phyloP scores from a whole-genome alignment of 176 grass and related monocot genomes.

The Aegilops longissima region DNA sequence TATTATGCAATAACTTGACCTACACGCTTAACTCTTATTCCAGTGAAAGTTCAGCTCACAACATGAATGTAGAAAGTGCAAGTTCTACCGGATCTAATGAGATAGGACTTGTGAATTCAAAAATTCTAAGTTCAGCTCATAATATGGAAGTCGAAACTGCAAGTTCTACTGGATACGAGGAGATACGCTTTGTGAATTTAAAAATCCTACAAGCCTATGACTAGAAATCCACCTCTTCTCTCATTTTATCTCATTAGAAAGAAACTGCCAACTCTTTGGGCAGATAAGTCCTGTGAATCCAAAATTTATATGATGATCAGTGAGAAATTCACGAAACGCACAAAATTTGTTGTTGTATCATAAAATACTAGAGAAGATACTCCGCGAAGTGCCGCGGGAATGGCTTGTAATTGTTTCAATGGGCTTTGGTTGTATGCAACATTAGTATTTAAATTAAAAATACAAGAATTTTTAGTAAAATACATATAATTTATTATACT shows the following conservation, averaged over 20 bases:
- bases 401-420: no score
- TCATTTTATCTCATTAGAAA: background rate
- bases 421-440: no score
- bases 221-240: no score
- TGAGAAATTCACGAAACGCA: background rate
- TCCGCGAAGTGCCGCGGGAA: no score
- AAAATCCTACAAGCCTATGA: background rate
- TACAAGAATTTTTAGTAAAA: no score
- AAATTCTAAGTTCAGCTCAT: background rate
- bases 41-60: background rate
- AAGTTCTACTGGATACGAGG: no score
- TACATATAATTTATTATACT: no score
- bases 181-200: no score
- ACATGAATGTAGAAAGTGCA: constrained; percentile 4
- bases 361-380: no score
- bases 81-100: background rate
- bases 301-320: background rate
- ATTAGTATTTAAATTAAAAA: no score
- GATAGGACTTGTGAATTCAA: background rate
- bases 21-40: background rate
- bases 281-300: background rate
- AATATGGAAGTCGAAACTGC: no score
- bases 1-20: background rate
- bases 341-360: background rate
- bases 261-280: no score